Evolutionary conservation across 495 filamentous ascomycete species (phyloP), one percentile per base, ranked within the genome.

Genomic region (Penicillium waksmanii): DNA sequence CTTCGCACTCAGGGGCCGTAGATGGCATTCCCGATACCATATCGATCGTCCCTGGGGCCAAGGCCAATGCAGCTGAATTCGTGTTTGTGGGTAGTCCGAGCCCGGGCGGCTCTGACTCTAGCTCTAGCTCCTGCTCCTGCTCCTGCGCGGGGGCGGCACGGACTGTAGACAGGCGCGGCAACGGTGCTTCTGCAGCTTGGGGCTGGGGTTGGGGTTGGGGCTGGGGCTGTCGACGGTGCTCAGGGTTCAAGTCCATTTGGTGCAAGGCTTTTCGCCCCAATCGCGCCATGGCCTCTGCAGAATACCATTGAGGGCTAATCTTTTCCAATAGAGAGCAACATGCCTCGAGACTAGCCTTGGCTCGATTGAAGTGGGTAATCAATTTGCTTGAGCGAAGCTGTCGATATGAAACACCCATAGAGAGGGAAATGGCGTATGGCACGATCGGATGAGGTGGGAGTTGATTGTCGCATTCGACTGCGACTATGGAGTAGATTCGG

Each of bases 361-460:
- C 86, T 17, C 88, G 81, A 18, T 79, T 79, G 48, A 83, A 80
- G 58, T 87, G 86, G 65, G 87, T 86, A 31, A 84, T 82, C 2
- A 89, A 66, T 18, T 79, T 85, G 55, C 85, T 87, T 53, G 86
- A 84, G 12, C 87, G 84, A 74, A 89, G 85, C 63, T 89, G 87
- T 34, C 87, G 82, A 60, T 92, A 93, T 10, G 84, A 83, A 4
- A 91, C 86, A 17, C 84, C 85, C 50, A 93, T 79, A 0, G 87
- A 85, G 3, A 93, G 71, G 0, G 86, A 80, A 1, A 90, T 70
- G 0, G 85, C 84, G 56, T 91, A 91, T 0, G 88, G 86, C 8
- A 91, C 77, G 42, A 91, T 82, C 1, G 89, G 88, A 31, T 88
- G 74, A 8, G 83, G 81, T 12, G 81, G 77, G 3, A 91, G 68